phyloP scores from a whole-genome alignment of 2,329 filamentous ascomycete species.

The Golovinomyces cichoracearum region DNA sequence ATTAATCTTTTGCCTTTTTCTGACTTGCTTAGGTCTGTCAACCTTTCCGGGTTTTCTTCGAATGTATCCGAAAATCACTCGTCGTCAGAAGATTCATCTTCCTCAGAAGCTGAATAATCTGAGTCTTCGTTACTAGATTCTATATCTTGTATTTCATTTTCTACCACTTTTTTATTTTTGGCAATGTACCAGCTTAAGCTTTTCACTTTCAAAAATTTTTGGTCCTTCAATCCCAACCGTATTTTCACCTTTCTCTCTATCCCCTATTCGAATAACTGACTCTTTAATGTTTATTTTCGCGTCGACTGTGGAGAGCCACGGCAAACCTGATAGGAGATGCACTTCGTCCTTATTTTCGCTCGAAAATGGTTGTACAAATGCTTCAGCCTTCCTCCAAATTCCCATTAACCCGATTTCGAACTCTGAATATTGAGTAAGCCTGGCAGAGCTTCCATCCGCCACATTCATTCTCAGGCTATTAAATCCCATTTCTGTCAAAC shows the following conservation, averaged over 20 bases:
- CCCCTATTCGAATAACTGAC: neutral
- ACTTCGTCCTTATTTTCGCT: neutral
- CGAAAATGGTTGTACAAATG: neutral
- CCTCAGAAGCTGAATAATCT: neutral
- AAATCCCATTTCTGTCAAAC: neutral
- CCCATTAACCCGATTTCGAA: neutral
- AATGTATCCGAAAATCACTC: too few relatives aligned
- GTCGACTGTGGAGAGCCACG: neutral
- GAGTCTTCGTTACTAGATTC: neutral
- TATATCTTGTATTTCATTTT: neutral
- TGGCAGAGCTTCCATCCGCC: neutral
- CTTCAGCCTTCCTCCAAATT: neutral
- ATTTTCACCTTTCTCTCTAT: neutral
- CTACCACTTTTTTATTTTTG: neutral
- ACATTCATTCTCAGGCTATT: neutral
- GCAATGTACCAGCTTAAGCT: neutral
- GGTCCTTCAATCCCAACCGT: neutral
- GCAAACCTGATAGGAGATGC: neutral
- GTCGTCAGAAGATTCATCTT: neutral
- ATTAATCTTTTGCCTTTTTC: neutral
- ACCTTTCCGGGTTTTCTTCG: neutral
- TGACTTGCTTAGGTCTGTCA: neutral
- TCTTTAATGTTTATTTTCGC: neutral
- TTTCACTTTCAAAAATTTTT: neutral
- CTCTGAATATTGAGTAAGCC: neutral